Base-by-base conservation (phyloP, 2,329 filamentous ascomycete species). In the Arthrobotrys megalospora region DNA sequence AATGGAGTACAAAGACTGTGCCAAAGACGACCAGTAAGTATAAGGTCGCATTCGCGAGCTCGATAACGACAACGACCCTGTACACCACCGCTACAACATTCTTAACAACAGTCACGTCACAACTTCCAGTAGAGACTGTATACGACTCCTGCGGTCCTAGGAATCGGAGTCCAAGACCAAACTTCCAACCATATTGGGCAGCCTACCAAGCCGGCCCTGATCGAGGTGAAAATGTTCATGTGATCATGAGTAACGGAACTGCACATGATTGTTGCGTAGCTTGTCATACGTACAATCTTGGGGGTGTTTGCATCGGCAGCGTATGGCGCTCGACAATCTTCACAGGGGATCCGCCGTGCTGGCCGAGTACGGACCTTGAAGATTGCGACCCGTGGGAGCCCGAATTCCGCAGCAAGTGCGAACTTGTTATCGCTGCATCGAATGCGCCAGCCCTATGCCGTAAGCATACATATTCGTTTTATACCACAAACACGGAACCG, bases 241-340 rank as follows among this genome's bases (percentile, higher is more conserved):
- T 47, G 10, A 53, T 19, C 8, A 11, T 63, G 11, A 48, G 36
- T 19, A 73, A 73, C 19, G 62, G 50, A 5, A 60, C 48, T 5
- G 50, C 41, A 0, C 67, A 73, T 28, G 62, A 73, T 21, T 73
- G 70, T 19, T 73, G 70, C 19, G 60, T 67, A 28, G 3, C 21
- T 2, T 73, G 70, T n/a, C 70, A 73, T 10, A 50, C 62, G 1
- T 73, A 55, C 12, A 47, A 43, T 12, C 7, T 12, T 16, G 45
- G 34, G 2, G 62, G 50, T 1, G 16, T 48, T 6, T 73, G 70
- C 14, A 52, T 66, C 8, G 70, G 70, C 16, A 73, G 16, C n/a
- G n/a, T 73, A 10, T 19, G 45, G 50, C 16, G 43, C 21, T 52
- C 38, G 6, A 6, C 19, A 11, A 38, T 45, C 8, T 58, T 47